These are phyloP conservation scores for Gloeophyllum trabeum DNA, from an alignment of 768 basidiomycete genomes.

Conservation along the genomic window DNA sequence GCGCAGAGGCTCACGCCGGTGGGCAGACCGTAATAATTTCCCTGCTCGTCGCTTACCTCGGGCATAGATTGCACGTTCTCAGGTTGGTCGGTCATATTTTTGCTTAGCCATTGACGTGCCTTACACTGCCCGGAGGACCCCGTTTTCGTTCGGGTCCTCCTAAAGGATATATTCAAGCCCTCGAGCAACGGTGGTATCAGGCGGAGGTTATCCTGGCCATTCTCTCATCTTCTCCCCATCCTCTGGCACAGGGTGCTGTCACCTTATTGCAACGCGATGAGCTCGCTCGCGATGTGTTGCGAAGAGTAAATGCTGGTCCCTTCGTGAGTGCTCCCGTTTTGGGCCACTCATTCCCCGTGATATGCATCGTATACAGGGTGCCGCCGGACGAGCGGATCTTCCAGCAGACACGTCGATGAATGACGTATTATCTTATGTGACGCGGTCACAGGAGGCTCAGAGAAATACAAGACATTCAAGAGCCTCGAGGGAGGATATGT, in stretches of 20 bases:
- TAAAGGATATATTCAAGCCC: conserved; percentile 88
- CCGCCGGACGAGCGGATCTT: conserved; percentile 50
- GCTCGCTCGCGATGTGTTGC: conserved; percentile 67
- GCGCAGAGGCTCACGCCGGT: conserved; percentile 45
- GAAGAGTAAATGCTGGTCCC: conserved; percentile 68
- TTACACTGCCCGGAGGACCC: conserved; percentile 35
- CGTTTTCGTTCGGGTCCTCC: conserved; percentile 79
- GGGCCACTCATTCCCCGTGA: conserved; percentile 4
- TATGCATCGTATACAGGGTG: conserved; percentile 33
- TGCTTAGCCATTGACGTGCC: too few species aligned
- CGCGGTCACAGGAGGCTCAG: too few species aligned
- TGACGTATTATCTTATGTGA: too few species aligned
- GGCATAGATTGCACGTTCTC: too few species aligned
- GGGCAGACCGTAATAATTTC: conserved; percentile 15
- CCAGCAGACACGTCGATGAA: too few species aligned
- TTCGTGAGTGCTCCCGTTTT: conserved; percentile 39
- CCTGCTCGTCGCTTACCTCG: too few species aligned
- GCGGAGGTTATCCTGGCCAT: conserved; percentile 85
- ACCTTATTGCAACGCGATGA: conserved; percentile 59
- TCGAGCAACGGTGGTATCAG: conserved; percentile 86
- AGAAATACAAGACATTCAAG: too few species aligned
- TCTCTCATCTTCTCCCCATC: conserved; percentile 61
- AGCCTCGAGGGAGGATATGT: too few species aligned
- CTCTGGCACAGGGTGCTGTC: conserved; percentile 52
- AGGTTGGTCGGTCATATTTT: too few species aligned